Percentiles rank a stretch among this genome's conserved stretches.
Conservation (phyloP, 2,329 filamentous ascomycete genomes). For the Lasiodiplodia sp. region DNA sequence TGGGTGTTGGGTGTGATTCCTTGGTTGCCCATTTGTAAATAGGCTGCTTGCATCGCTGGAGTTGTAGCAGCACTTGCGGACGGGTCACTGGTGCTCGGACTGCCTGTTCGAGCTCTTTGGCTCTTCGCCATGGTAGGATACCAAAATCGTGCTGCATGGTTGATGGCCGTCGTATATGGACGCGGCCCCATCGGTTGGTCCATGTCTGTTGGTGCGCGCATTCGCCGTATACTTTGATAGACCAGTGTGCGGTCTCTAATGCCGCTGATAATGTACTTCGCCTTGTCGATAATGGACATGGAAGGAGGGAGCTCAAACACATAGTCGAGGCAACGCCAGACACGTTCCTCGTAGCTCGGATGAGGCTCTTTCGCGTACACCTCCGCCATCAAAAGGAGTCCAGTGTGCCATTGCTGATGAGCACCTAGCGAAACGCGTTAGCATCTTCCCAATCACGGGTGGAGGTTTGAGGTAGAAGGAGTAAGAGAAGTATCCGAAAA, state of each 20-base stretch:
- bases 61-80: constrained; percentile 2
- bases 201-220: constrained; percentile 60
- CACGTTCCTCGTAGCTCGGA: constrained; percentile 66
- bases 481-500: no score
- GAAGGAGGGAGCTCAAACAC: constrained; percentile 69
- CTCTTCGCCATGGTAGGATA: constrained; percentile 25
- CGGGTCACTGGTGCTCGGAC: not conserved
- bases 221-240: constrained; percentile 66
- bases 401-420: constrained; percentile 75
- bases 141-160: constrained; percentile 26
- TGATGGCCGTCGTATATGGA: constrained; percentile 25
- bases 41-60: not conserved
- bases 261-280: constrained; percentile 66
- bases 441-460: not conserved
- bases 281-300: constrained; percentile 64
- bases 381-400: constrained; percentile 73
- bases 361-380: constrained; percentile 66
- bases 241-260: constrained; percentile 66
- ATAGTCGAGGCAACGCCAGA: constrained; percentile 76
- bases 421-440: constrained; percentile 57
- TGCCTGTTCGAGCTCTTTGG: constrained; percentile 15
- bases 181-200: constrained; percentile 35
- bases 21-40: not conserved
- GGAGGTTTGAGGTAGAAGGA: not conserved
- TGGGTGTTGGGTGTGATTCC: not conserved